phyloP scores from a whole-genome alignment of 495 filamentous ascomycete species.

The Lepraria neglecta region DNA sequence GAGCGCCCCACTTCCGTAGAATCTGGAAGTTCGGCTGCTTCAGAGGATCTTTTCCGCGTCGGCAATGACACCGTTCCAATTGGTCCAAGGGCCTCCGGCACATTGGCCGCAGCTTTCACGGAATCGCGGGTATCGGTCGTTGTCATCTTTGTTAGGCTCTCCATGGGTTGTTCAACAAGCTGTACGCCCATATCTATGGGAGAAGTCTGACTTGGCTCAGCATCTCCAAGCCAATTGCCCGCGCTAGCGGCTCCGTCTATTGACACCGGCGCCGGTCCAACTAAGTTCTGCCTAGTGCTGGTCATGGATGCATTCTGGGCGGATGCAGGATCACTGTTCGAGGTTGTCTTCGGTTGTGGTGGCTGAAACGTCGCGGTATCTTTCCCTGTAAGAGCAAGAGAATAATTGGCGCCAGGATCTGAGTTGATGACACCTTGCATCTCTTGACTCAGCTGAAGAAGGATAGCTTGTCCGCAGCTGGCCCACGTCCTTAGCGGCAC shows the following conservation, averaged over 20 bases:
- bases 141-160: slow-evolving; percentile 1
- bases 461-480: slow-evolving; percentile 51
- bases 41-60: slow-evolving; percentile 46
- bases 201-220: slow-evolving; percentile 1
- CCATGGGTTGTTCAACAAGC: neutral
- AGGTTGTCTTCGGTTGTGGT: neutral
- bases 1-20: slow-evolving; percentile 54
- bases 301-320: neutral
- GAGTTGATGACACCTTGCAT: slow-evolving; percentile 34
- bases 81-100: neutral
- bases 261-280: neutral
- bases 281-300: neutral
- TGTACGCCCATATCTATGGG: slow-evolving; percentile 1
- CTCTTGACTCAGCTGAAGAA: slow-evolving; percentile 44
- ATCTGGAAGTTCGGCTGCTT: slow-evolving; percentile 46
- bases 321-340: neutral
- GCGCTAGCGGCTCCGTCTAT: neutral
- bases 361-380: neutral
- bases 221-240: slow-evolving; percentile 6
- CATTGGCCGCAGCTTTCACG: neutral
- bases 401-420: slow-evolving; percentile 38
- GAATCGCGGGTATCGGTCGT: neutral
- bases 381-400: slow-evolving; percentile 32
- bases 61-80: slow-evolving; percentile 22
- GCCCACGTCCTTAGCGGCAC: slow-evolving; percentile 41